Evolutionary conservation across 2,329 filamentous ascomycete genomes (phyloP).

Genomic region (Curvularia lunata): DNA sequence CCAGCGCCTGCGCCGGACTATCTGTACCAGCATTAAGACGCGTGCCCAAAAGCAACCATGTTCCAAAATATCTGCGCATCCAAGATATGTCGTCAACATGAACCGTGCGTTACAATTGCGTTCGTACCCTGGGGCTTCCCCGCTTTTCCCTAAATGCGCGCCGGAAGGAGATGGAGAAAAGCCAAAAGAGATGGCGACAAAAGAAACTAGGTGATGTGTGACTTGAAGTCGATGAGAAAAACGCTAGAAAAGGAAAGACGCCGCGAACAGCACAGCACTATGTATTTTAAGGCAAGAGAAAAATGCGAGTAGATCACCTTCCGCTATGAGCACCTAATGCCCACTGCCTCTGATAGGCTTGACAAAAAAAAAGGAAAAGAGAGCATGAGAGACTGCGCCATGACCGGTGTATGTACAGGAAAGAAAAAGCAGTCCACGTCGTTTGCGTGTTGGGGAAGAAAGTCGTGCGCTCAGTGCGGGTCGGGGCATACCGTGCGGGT

Average conservation of each 20-base stretch:
- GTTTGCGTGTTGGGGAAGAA: constrained; percentile 7
- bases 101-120: constrained; percentile 15
- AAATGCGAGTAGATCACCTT: constrained; percentile 23
- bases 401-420: constrained; percentile 39
- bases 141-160: constrained; percentile 27
- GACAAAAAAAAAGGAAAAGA: constrained; percentile 20
- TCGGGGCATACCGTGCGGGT: constrained; percentile 22
- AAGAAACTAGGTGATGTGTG: constrained; percentile 19
- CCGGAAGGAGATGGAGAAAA: constrained; percentile 23
- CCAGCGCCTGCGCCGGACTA: constrained; percentile 43
- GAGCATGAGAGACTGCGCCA: constrained; percentile 19
- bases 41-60: constrained; percentile 36
- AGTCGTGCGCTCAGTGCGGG: constrained; percentile 12
- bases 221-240: constrained; percentile 6
- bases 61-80: constrained; percentile 16
- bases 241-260: constrained; percentile 9
- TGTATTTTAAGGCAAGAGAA: constrained; percentile 12
- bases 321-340: constrained; percentile 18
- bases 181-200: constrained; percentile 22
- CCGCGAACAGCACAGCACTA: constrained; percentile 17
- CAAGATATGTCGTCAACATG: constrained; percentile 17
- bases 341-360: constrained; percentile 21
- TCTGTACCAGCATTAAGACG: constrained; percentile 31
- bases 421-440: constrained; percentile 19
- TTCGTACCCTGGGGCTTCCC: constrained; percentile 15